These are phyloP conservation scores for Microbotryum saponariae DNA, from an alignment of 1,284 basidiomycete genomes.

Conservation along the genomic window DNA sequence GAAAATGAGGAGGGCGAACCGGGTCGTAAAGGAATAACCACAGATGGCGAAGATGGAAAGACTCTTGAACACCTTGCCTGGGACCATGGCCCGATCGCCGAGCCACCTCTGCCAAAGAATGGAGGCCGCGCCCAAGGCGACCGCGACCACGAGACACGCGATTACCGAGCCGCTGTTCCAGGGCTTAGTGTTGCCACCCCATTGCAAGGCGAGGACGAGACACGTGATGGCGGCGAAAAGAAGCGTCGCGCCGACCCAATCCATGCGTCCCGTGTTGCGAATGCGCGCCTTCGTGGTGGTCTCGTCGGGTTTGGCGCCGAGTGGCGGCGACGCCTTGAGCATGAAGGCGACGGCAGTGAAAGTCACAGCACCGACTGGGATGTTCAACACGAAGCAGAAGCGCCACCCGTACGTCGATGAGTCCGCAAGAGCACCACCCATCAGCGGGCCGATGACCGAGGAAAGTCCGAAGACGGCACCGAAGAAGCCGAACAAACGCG, in stretches of 20 bases:
- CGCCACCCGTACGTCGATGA: conserved; percentile 9
- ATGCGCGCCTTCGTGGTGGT: conserved; percentile 4
- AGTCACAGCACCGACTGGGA: conserved; percentile 24
- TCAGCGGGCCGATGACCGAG: conserved; percentile 42
- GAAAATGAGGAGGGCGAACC: conserved; percentile 27
- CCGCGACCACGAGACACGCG: conserved; percentile 36
- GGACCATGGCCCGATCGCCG: conserved; percentile 37
- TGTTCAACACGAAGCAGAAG: conserved; percentile 36
- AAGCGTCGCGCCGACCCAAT: conserved; percentile 37
- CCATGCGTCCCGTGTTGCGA: conserved; percentile 31
- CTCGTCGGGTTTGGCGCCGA: conserved; percentile 21
- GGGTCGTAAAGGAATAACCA: conserved; percentile 19
- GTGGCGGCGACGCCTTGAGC: conserved; percentile 21
- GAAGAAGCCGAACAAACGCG: conserved; percentile 43
- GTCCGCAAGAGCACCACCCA: conserved; percentile 45
- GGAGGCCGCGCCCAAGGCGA: conserved; percentile 26
- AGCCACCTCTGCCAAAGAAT: conserved; percentile 34
- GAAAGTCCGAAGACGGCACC: conserved; percentile 43
- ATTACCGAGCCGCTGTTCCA: conserved; percentile 41
- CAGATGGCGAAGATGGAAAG: conserved; percentile 34
- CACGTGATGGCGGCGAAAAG: conserved; percentile 36
- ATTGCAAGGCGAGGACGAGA: conserved; percentile 37
- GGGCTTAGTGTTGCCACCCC: conserved; percentile 35
- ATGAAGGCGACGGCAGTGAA: conserved; percentile 18
- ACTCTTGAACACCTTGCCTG: conserved; percentile 32